These are phyloP conservation scores for Candida nanaspora DNA, from an alignment of 805 yeast genomes.

Conservation along the genomic window DNA sequence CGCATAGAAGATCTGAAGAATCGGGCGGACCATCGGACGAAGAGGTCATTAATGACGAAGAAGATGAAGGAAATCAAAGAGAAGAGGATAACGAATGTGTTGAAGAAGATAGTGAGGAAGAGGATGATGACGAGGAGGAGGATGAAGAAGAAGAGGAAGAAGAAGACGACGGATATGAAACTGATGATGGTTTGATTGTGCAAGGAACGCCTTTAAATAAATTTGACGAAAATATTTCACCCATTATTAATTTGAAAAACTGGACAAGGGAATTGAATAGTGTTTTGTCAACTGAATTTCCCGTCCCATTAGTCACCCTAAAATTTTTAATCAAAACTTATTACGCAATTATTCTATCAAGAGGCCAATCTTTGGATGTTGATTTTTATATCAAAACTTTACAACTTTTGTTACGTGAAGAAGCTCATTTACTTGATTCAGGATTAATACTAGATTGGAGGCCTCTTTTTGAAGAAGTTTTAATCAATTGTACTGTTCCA, in stretches of 20 bases:
- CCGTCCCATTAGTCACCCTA: constrained; percentile 63
- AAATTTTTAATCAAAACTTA: constrained; percentile 59
- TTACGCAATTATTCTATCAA: constrained; percentile 61
- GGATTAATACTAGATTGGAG: constrained; percentile 47
- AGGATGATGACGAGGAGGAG: constrained; percentile 27
- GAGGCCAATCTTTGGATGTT: constrained; percentile 62
- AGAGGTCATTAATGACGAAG: not conserved
- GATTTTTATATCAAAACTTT: constrained; percentile 58
- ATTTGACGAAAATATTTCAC: constrained; percentile 58
- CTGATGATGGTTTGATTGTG: constrained; percentile 32
- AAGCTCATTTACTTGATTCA: constrained; percentile 27
- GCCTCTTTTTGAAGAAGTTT: constrained; percentile 32
- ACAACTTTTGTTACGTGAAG: constrained; percentile 46
- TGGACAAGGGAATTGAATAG: constrained; percentile 85
- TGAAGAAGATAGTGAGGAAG: constrained; percentile 20
- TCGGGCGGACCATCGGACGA: not conserved
- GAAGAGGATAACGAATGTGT: constrained; percentile 39
- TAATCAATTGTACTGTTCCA: constrained; percentile 35
- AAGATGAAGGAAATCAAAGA: constrained; percentile 10
- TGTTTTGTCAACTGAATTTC: constrained; percentile 72
- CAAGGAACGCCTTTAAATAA: constrained; percentile 48
- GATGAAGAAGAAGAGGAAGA: constrained; percentile 33
- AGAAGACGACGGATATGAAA: constrained; percentile 28
- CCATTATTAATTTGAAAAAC: constrained; percentile 66
- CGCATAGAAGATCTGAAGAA: too few relatives aligned